Evolutionary conservation across 1,284 basidiomycete species (phyloP), one percentile per base, ranked within the genome.

Genomic region (Apiotrichum gracile): DNA sequence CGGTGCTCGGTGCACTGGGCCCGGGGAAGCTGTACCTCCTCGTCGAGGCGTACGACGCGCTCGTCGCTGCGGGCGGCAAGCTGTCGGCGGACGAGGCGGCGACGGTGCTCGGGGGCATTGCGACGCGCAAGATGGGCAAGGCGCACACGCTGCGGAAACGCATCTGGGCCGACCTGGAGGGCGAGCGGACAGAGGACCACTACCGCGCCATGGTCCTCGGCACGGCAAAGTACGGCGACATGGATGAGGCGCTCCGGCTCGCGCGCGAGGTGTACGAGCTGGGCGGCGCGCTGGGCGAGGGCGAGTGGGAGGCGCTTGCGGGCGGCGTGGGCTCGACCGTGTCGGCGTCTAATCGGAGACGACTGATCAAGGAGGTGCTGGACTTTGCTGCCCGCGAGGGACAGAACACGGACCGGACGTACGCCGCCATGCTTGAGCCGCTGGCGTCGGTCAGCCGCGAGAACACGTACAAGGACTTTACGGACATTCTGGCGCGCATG

Each of bases 91-190:
- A 29, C 1, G 33, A 37, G 10, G 7, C 45, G 17, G n/a, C 43
- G 12, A 21, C 8, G 13, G 43, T 45, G 4, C 43, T 45, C 29
- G 19, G 22, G 19, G 43, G 29, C 4, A 8, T 45, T 14, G 17
- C 31, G 5, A n/a, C n/a, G 19, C 27, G n/a, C 10, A 14, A 29
- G 29, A 41, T 25, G 22, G 17, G 31, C 38, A 26, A 17, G 4
- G 50, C 53, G 4, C 26, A 58, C 7, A 19, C 27, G 19, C 43
- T 63, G 17, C 52, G 61, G n/a, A 43, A 51, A 24, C 41, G 51
- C 34, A 51, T 63, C 9, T 60, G 52, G 35, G 49, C 33, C 17
- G 61, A 63, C 45, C 29, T 55, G 14, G 41, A 35, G 5, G 2
- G 31, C 29, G 16, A 22, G 21, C 41, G 47, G 16, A 16, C 19